Base-by-base conservation (phyloP, 2,329 filamentous ascomycete genomes). In the Exophiala dermatitidis region DNA sequence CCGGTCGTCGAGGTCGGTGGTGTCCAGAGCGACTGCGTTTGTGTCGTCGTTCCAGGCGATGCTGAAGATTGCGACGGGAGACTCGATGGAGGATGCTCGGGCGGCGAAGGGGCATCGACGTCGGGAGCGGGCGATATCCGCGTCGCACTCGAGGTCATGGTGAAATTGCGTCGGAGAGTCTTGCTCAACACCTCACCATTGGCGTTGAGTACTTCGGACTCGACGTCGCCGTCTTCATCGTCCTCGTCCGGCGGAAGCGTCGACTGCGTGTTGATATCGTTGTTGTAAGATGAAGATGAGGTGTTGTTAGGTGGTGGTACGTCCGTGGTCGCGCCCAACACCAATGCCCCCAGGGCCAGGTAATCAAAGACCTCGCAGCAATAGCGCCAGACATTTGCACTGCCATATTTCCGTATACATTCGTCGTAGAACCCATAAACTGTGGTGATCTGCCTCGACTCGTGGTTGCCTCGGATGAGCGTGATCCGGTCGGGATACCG, bases 381-480 rank as follows among this genome's bases (percentile, higher is more conserved):
- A 68, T 96, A 91, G 50, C 88, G 81, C 91, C 91, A 97, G 1
- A 97, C 91, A 64, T 96, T 97, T 36, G 91, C 90, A 67, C 86
- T 95, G 56, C 91, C 91, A 66, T 97, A 97, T 72, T 97, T 97
- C 50, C 91, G 80, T 59, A 96, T 77, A 66, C 91, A 97, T 73
- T 97, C 91, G 67, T 97, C 91, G 74, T 97, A 97, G 74, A 97
- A 97, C 58, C 91, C 91, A 69, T 97, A 97, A 9, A 97, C 91
- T 3, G 89, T 95, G 26, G 91, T 97, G 61, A 97, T 97, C 70
- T 97, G 91, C 54, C 91, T 83, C 42, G 90, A 96, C 72, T 97
- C 91, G 75, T 95, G 90, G 66, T 97, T 91, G 60, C 91, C 91
- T 60, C 91, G 82, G 66, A 97, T 95, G 40, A 97, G 80, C 3